These are phyloP conservation scores for Ottelia alismoides DNA, from an alignment of 106 monocot genomes.

Conservation along the genomic window DNA sequence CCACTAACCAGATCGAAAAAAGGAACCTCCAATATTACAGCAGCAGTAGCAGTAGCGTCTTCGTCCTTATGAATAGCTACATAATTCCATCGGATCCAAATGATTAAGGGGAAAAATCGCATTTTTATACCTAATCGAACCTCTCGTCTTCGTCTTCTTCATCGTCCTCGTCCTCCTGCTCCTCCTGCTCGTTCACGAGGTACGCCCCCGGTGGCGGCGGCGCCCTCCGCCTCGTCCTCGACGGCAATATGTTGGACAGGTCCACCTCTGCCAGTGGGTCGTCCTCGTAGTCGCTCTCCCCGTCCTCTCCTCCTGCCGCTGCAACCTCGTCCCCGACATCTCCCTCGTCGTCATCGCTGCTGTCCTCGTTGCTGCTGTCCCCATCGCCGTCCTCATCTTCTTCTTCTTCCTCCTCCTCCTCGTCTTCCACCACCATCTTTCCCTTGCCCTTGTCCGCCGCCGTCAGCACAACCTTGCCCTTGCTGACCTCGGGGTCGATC, in stretches of 20 bases:
- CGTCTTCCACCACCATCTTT: conserved; percentile 14
- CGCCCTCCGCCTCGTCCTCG: conserved; percentile 13
- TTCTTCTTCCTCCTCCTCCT: conserved; percentile 9
- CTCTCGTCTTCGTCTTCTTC: conserved; percentile 12
- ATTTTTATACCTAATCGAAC: too few relatives aligned
- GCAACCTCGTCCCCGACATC: neutral
- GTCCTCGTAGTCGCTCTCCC: conserved; percentile 19
- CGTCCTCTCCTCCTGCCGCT: conserved; percentile 4
- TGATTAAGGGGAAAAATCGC: too few relatives aligned
- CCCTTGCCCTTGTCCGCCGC: conserved; percentile 8
- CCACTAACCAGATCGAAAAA: too few relatives aligned
- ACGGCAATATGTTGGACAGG: conserved; percentile 21
- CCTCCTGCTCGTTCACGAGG: conserved; percentile 19
- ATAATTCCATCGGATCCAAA: too few relatives aligned
- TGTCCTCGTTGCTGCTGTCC: neutral
- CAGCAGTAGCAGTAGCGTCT: too few relatives aligned
- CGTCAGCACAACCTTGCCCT: conserved; percentile 2
- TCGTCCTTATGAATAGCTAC: too few relatives aligned
- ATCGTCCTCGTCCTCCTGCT: conserved; percentile 17
- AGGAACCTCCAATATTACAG: too few relatives aligned
- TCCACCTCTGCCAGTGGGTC: conserved; percentile 30
- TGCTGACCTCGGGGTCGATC: neutral
- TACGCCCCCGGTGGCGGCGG: conserved; percentile 21
- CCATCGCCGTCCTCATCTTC: conserved; percentile 1
- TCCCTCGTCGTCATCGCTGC: neutral